Evolutionary conservation across 371 early-diverging fungal species (phyloP), one percentile per base, ranked within the genome.

Genomic region (Massospora cicadina): DNA sequence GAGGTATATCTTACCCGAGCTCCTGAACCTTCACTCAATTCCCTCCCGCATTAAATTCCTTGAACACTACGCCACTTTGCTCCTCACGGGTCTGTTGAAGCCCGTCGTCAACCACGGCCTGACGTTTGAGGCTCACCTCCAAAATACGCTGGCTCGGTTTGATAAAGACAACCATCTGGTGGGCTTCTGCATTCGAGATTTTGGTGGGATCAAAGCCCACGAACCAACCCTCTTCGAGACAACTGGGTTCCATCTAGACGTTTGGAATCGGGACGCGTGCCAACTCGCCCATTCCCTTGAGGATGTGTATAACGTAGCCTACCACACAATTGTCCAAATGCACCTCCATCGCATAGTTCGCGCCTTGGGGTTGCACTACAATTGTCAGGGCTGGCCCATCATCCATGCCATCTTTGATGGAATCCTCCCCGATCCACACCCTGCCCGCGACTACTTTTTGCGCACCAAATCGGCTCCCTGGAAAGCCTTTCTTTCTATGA

Each of bases 61-160:
- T 55, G 71, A 73, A 23, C 10, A 74, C 60, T 81, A 77, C 64
- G 68, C 75, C 54, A 70, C 74, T 23, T 68, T 76, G 27, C 76
- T 79, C 30, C 69, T 87, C 29, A 74, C 76, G 56, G 82, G 83
- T 12, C 79, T 87, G 67, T 66, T 87, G 54, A 83, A 85, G 5
- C 82, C 85, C 21, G 74, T 77, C 30, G 65, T 84, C 10, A 71
- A 77, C 64, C 80, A 82, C 65, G 86, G 86, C 58, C 81, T 85
- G 63, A 80, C 86, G 1, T 87, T 84, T 67, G 88, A 87, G 68
- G 77, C 84, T 10, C 88, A 87, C 67, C 79, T 78, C 10, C 88
- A 87, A 66, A 87, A 87, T 67, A 80, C 76, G 13, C 67, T 86
- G 65, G 75, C 82, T 31, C 76, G 86, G 23, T 79, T 87, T 61